A percentile compares a stretch with the other conserved stretches of the same genome.
Evolutionary conservation across 2,329 filamentous ascomycete species (phyloP).

Genomic region (Phialophora expanda): DNA sequence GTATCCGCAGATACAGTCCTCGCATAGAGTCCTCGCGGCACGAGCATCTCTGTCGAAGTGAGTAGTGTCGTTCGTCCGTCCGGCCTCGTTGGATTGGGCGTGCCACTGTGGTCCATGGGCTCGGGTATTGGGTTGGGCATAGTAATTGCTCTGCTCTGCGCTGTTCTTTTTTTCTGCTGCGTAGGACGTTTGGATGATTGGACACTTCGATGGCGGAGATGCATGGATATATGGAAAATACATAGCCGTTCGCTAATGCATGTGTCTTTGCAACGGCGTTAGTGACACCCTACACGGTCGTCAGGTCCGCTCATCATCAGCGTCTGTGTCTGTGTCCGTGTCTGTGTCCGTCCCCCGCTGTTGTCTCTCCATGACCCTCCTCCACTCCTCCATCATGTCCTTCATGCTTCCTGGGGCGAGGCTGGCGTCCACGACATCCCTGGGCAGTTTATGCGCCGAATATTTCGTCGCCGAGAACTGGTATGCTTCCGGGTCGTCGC

Average conservation of each 20-base stretch:
- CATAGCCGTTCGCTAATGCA: background rate
- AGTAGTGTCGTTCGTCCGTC: too few species aligned
- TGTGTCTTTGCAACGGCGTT: background rate
- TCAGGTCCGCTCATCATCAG: background rate
- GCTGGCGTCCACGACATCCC: slow-evolving; percentile 80
- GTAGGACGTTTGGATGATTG: background rate
- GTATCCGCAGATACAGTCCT: too few species aligned
- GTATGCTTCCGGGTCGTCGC: slow-evolving; percentile 86
- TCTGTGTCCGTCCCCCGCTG: slow-evolving; percentile 50
- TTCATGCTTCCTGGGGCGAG: slow-evolving; percentile 71
- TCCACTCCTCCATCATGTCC: slow-evolving; percentile 80
- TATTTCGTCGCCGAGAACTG: slow-evolving; percentile 85
- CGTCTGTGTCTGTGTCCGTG: slow-evolving; percentile 36
- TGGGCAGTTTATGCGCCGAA: slow-evolving; percentile 92
- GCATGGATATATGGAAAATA: background rate
- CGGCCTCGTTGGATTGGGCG: too few species aligned
- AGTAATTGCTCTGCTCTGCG: background rate
- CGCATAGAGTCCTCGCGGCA: too few species aligned
- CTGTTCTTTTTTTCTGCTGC: background rate
- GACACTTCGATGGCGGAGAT: background rate
- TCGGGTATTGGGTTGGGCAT: too few species aligned
- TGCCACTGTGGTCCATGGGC: too few species aligned
- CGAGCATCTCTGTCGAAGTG: too few species aligned
- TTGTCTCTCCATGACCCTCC: slow-evolving; percentile 58
- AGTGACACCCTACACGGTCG: background rate